These are phyloP conservation scores for Trichoderma asperelloides DNA, from an alignment of 495 filamentous ascomycete species.

Conservation along the genomic window DNA sequence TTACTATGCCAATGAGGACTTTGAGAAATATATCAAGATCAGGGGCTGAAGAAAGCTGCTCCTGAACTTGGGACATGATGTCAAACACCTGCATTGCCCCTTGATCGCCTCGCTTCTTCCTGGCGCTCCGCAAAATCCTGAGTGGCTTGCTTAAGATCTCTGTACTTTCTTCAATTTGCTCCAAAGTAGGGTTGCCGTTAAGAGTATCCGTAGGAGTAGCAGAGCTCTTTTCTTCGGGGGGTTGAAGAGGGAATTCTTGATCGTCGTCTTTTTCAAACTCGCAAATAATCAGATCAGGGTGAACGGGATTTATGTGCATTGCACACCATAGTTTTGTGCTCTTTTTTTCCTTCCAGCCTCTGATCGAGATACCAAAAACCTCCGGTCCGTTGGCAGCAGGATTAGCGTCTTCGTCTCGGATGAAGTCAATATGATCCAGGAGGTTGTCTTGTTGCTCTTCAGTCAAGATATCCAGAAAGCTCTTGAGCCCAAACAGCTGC, in stretches of 20 bases:
- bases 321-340: constrained; percentile 78
- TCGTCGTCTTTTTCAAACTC: constrained; percentile 92
- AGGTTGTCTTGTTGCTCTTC: constrained; percentile 78
- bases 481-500: constrained; percentile 64
- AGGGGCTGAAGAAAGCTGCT: constrained; percentile 61
- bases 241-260: constrained; percentile 55
- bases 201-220: constrained; percentile 67
- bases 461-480: constrained; percentile 70
- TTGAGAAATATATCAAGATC: constrained; percentile 62
- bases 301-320: constrained; percentile 59
- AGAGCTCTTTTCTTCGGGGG: constrained; percentile 45
- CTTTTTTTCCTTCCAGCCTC: constrained; percentile 33
- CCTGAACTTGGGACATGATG: constrained; percentile 80
- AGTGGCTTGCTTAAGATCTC: constrained; percentile 66
- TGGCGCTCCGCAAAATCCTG: constrained; percentile 66
- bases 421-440: constrained; percentile 81
- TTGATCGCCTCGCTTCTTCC: constrained; percentile 70
- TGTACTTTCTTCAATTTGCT: constrained; percentile 68
- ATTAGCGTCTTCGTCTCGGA: constrained; percentile 68
- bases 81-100: constrained; percentile 92
- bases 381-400: constrained; percentile 69
- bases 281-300: constrained; percentile 70
- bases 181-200: constrained; percentile 53
- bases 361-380: constrained; percentile 71
- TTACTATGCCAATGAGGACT: constrained; percentile 66